Percentiles rank a stretch among this genome's conserved stretches.
Evolutionary conservation across 139 green algal species (phyloP).

Genomic region (Volvox africanus): DNA sequence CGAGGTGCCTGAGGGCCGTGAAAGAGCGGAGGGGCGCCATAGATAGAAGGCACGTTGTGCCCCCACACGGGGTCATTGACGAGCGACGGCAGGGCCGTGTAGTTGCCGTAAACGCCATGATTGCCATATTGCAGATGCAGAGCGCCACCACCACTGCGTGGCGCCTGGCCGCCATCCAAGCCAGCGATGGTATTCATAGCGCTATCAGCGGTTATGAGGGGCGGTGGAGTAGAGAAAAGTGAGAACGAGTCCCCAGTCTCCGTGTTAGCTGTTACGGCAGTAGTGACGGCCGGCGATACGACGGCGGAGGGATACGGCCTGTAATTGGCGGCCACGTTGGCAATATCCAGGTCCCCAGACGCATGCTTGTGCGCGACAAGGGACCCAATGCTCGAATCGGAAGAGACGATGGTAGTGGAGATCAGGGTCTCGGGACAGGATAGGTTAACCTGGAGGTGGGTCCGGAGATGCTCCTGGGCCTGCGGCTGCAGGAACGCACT

Average conservation of each 20-base stretch:
- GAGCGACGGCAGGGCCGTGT: not conserved
- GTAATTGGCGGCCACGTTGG: slow-evolving; percentile 39
- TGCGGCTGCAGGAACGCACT: slow-evolving; percentile 8
- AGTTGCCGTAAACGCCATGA: not conserved
- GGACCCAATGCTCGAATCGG: not conserved
- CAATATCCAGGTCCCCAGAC: slow-evolving; percentile 33
- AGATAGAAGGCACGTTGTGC: not conserved
- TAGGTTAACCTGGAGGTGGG: not conserved
- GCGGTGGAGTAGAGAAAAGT: slow-evolving; percentile 43
- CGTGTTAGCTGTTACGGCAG: not conserved
- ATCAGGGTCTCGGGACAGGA: not conserved
- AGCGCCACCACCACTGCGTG: not conserved
- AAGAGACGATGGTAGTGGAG: not conserved
- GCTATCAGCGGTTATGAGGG: not conserved
- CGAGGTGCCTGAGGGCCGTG: not conserved
- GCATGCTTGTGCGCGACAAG: slow-evolving; percentile 45
- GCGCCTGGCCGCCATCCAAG: not conserved
- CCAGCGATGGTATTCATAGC: not conserved
- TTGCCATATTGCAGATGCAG: not conserved
- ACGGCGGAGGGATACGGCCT: not conserved
- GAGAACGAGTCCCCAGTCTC: slow-evolving; percentile 12
- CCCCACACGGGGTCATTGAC: slow-evolving; percentile 18
- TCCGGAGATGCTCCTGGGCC: not conserved
- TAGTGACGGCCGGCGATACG: not conserved
- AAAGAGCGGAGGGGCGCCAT: not conserved